Conservation (phyloP, 352 stramenopile genomes). For the Globisporangium irregulare region DNA sequence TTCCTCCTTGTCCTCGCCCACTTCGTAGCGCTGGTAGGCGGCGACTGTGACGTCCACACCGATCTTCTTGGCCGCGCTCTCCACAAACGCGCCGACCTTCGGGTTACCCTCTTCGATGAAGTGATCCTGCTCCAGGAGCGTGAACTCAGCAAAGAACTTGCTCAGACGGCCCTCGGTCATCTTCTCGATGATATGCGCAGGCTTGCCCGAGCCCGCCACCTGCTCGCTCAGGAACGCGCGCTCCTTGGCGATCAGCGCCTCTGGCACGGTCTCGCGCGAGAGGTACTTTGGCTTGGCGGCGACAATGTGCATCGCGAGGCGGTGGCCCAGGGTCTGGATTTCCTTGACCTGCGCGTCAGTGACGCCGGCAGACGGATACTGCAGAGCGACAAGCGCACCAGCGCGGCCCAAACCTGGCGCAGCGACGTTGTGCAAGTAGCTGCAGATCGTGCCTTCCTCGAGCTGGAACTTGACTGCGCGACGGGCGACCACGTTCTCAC, state of each 20-base stretch:
- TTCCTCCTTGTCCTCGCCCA: slow-evolving; percentile 52
- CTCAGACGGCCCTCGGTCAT: slow-evolving; percentile 91
- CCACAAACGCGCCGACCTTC: slow-evolving; percentile 82
- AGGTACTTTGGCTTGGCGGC: slow-evolving; percentile 92
- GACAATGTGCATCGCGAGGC: slow-evolving; percentile 96
- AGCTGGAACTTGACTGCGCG: slow-evolving; percentile 72
- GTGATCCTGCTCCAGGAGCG: slow-evolving; percentile 91
- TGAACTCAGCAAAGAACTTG: slow-evolving; percentile 94
- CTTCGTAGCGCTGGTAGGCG: slow-evolving; percentile 77
- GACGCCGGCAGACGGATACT: slow-evolving; percentile 54
- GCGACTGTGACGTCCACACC: slow-evolving; percentile 57
- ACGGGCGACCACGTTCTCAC: slow-evolving; percentile 84
- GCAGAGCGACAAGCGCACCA: slow-evolving; percentile 89
- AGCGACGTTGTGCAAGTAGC: slow-evolving; percentile 85
- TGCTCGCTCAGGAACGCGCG: slow-evolving; percentile 89
- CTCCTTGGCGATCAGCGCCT: slow-evolving; percentile 88
- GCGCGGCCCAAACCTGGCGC: slow-evolving; percentile 65
- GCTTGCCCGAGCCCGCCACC: slow-evolving; percentile 86
- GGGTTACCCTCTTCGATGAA: slow-evolving; percentile 93
- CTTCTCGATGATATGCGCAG: slow-evolving; percentile 91
- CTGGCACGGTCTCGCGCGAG: slow-evolving; percentile 81
- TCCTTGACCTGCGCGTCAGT: slow-evolving; percentile 45
- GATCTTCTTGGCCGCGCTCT: slow-evolving; percentile 56
- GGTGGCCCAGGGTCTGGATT: slow-evolving; percentile 85
- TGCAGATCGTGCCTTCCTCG: slow-evolving; percentile 69